A percentile compares a stretch with the other conserved stretches of the same genome.
Conservation (phyloP, 2,329 filamentous ascomycete genomes). For the Coleophoma cylindrospora region DNA sequence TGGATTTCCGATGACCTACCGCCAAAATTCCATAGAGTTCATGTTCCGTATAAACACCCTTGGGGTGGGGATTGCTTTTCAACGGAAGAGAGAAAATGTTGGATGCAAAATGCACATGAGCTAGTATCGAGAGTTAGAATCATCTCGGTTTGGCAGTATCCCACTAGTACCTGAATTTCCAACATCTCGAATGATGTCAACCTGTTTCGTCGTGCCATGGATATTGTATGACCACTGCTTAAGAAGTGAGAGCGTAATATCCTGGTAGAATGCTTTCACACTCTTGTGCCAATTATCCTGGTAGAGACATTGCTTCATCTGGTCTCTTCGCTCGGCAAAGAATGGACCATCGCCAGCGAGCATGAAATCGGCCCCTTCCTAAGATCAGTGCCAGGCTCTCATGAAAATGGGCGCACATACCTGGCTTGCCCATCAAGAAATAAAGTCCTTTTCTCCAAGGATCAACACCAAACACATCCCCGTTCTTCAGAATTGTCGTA, state of each 20-base stretch:
- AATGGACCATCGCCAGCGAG: slow-evolving; percentile 45
- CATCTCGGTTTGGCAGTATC: too few species aligned
- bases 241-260: slow-evolving; percentile 57
- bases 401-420: slow-evolving; percentile 31
- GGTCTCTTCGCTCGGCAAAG: slow-evolving; percentile 44
- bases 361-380: slow-evolving; percentile 45
- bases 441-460: slow-evolving; percentile 60
- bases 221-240: slow-evolving; percentile 60
- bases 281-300: slow-evolving; percentile 55
- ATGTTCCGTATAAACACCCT: slow-evolving; percentile 48
- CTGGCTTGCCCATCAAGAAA: slow-evolving; percentile 53
- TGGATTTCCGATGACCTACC: too few species aligned
- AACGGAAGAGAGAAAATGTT: slow-evolving; percentile 49
- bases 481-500: slow-evolving; percentile 54
- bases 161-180: slow-evolving; percentile 40
- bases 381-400: too few species aligned
- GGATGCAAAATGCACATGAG: slow-evolving; percentile 43
- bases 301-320: slow-evolving; percentile 54
- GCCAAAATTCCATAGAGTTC: slow-evolving; percentile 56
- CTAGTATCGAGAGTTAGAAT: too few species aligned
- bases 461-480: slow-evolving; percentile 52
- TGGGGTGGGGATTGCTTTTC: slow-evolving; percentile 44
- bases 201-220: slow-evolving; percentile 45
- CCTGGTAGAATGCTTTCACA: slow-evolving; percentile 63
- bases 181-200: slow-evolving; percentile 62